Conservation (phyloP, 306 rosid species). For the Rosa lucieae region DNA sequence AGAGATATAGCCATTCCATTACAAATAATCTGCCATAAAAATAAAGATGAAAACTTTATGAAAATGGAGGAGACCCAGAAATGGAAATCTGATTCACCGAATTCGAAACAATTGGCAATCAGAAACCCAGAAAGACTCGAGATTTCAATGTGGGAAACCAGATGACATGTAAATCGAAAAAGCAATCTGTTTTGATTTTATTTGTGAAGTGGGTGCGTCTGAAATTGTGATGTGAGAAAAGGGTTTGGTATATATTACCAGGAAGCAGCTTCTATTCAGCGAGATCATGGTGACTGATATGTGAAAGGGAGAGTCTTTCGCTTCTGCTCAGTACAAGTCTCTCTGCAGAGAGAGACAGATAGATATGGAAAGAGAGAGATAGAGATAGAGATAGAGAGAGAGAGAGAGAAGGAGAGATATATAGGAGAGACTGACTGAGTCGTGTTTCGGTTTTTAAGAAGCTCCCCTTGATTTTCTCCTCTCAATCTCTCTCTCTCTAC, state of each 20-base stretch:
- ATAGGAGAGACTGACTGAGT: constrained; percentile 10
- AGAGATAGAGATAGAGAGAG: neutral
- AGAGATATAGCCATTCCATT: too few relatives aligned
- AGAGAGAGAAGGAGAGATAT: neutral
- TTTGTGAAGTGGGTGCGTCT: constrained; percentile 12
- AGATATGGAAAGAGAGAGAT: neutral
- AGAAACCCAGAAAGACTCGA: constrained; percentile 2
- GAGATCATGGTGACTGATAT: constrained; percentile 54
- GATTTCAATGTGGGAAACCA: constrained; percentile 21
- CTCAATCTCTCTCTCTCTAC: constrained; percentile 18
- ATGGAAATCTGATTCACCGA: constrained; percentile 7
- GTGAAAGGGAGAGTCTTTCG: constrained; percentile 36
- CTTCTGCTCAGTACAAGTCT: neutral
- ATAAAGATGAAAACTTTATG: neutral
- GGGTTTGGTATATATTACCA: constrained; percentile 44
- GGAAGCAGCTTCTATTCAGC: constrained; percentile 39
- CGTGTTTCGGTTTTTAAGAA: neutral
- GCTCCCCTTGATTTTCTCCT: constrained; percentile 27
- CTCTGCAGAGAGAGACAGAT: neutral
- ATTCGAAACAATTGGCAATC: neutral
- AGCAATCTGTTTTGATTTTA: neutral
- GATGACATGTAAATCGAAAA: neutral
- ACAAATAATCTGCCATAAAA: too few relatives aligned
- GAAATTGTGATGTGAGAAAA: constrained; percentile 23
- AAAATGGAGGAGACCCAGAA: constrained; percentile 15